Conservation (phyloP, 768 basidiomycete species). For the Trametes elegans region DNA sequence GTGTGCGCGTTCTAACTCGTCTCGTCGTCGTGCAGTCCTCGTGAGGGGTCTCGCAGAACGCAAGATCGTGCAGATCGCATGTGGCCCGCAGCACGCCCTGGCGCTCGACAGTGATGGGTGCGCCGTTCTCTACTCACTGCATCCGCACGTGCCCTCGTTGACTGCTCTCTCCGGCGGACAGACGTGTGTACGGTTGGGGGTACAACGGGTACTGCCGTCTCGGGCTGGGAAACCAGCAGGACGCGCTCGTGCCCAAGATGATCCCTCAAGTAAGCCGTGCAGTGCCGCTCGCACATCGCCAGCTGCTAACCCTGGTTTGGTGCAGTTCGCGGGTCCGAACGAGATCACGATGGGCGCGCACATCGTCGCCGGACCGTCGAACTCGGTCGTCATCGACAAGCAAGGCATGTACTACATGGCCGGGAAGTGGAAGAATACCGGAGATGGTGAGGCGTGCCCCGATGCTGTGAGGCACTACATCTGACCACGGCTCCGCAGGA, state of each 20-base stretch:
- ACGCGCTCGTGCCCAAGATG: conserved; percentile 73
- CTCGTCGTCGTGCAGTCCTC: conserved; percentile 46
- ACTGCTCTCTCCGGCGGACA: conserved; percentile 33
- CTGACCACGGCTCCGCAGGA: conserved; percentile 40
- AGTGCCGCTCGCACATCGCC: conserved; percentile 10
- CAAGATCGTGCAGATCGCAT: conserved; percentile 78
- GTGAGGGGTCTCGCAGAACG: conserved; percentile 76
- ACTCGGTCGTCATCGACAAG: conserved; percentile 79
- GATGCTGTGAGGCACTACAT: not conserved
- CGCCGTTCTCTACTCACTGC: too few relatives aligned
- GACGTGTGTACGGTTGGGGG: conserved; percentile 82
- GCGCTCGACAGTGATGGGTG: conserved; percentile 79
- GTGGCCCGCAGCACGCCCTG: conserved; percentile 84
- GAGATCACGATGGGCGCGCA: conserved; percentile 55
- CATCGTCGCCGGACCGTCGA: conserved; percentile 79
- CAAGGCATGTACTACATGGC: conserved; percentile 89
- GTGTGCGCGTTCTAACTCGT: not conserved
- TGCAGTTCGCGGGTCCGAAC: conserved; percentile 77
- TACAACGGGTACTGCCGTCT: conserved; percentile 91
- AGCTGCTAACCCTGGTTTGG: not conserved
- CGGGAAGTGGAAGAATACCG: conserved; percentile 94
- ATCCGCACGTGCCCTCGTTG: too few relatives aligned
- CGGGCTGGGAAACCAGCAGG: conserved; percentile 84
- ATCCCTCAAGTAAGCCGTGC: conserved; percentile 83
- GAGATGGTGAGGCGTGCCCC: conserved; percentile 60